Conservation (phyloP, 2,329 filamentous ascomycete genomes). For the Ascochyta koolunga region DNA sequence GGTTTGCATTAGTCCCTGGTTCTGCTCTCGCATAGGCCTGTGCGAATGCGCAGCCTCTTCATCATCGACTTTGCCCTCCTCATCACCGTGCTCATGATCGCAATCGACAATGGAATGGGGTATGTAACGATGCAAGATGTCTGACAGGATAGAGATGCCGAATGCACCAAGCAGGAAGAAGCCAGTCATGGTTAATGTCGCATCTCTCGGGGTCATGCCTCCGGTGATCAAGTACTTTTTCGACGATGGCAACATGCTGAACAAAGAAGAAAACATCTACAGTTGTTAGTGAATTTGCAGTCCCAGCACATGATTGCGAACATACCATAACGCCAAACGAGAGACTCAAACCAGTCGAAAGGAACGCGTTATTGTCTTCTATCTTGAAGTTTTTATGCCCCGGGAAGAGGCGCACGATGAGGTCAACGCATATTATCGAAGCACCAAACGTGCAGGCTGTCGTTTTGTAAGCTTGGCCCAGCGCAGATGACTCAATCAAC, state of each 20-base stretch:
- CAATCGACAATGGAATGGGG: conserved; percentile 83
- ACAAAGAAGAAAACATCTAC: conserved; percentile 88
- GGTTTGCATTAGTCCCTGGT: conserved; percentile 12
- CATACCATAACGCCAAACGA: conserved; percentile 96
- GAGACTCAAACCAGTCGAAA: conserved; percentile 85
- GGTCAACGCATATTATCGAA: conserved; percentile 84
- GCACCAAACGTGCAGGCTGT: conserved; percentile 57
- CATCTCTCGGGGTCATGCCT: conserved; percentile 68
- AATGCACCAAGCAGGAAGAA: conserved; percentile 75
- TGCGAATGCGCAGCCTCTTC: conserved; percentile 25
- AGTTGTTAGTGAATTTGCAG: conserved; percentile 6
- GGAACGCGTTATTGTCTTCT: conserved; percentile 84
- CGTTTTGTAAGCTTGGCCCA: conserved; percentile 18
- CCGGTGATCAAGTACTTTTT: conserved; percentile 76
- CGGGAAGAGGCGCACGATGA: conserved; percentile 74
- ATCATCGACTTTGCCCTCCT: conserved; percentile 45
- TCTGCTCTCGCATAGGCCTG: conserved; percentile 32
- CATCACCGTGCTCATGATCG: conserved; percentile 72
- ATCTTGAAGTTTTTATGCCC: conserved; percentile 81
- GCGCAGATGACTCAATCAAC: conserved; percentile 19
- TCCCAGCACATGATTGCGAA: not conserved
- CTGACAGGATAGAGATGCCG: conserved; percentile 75
- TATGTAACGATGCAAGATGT: conserved; percentile 73
- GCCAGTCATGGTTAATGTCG: conserved; percentile 71
- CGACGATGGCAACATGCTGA: conserved; percentile 89